Conservation (phyloP, 1,284 basidiomycete genomes). For the Xanthoconium separans region DNA sequence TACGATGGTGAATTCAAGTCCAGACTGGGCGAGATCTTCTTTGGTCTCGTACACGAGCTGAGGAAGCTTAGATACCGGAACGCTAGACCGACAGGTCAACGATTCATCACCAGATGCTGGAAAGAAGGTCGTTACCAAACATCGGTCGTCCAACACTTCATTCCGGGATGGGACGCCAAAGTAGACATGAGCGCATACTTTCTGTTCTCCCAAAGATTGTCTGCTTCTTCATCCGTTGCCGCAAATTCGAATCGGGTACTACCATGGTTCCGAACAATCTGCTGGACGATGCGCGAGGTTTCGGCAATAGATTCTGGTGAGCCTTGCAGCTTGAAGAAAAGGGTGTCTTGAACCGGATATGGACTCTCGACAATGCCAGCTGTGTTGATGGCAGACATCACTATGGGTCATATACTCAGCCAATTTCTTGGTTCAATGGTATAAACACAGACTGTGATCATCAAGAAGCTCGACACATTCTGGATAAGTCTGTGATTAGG, state of each 20-base stretch:
- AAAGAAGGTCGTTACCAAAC: constrained; percentile 56
- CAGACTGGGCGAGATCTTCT: constrained; percentile 63
- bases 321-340: constrained; percentile 91
- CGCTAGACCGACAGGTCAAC: constrained; percentile 43
- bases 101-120: constrained; percentile 15
- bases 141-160: constrained; percentile 83
- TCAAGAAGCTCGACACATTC: constrained; percentile 86
- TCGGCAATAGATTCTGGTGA: constrained; percentile 61
- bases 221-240: constrained; percentile 72
- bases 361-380: constrained; percentile 55
- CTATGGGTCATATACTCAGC: constrained; percentile 31
- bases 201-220: constrained; percentile 82
- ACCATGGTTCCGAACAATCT: constrained; percentile 66
- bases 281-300: constrained; percentile 58
- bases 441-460: constrained; percentile 50
- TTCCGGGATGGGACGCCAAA: constrained; percentile 61
- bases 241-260: constrained; percentile 76
- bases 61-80: constrained; percentile 73
- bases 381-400: constrained; percentile 79
- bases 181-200: constrained; percentile 84
- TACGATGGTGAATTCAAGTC: constrained; percentile 70
- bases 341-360: constrained; percentile 73
- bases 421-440: neutral
- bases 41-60: constrained; percentile 73
- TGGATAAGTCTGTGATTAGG: constrained; percentile 32